Evolutionary conservation across 345 rosid genomes (phyloP), one percentile per base, ranked within the genome.

Genomic region (Rubroshorea leprosula): DNA sequence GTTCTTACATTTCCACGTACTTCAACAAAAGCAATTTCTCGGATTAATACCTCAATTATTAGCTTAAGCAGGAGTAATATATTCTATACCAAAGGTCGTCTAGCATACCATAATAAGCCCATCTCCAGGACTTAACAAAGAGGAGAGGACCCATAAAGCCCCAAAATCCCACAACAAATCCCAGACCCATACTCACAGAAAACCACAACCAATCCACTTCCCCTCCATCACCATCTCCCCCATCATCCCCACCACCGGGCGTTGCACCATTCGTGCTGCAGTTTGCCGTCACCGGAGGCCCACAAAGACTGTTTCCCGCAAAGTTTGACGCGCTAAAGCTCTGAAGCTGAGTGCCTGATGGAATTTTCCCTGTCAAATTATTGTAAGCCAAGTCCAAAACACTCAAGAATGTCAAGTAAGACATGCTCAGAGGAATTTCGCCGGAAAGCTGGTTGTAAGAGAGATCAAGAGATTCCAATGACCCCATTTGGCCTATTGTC

Each of bases 401-500:
- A 22, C 58, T 55, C 49, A 43, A 23, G 49, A 56, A 41, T 14
- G 60, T 56, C 12, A 39, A 23, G 6, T 1, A n/a, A 10, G 49
- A 21, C 29, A 41, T 20, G 49, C 19, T 16, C 12, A 12, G 6
- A 14, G 49, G 49, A 45, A 56, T 56, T 56, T 21, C 49, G 7
- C 47, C 47, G 0, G 21, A 17, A 23, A 29, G 15, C 51, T 1
- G 66, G 48, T 74, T 65, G 21, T 6, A 9, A 12, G 68, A 67
- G 0, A 71, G 24, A 35, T 75, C 79, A 1, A 61, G 11, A 0
- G 67, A 60, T 43, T 67, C 65, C 4, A 75, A 15, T 9, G 14
- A 13, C 21, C 23, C 3, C 72, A 75, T 64, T 14, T 9, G 48
- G 21, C 73, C 76, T 0, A 68, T 52, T 2, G 26, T 47, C 11